These are phyloP conservation scores for Paramecium primaurelia DNA, from an alignment of 73 alveolate species.

Conservation along the genomic window DNA sequence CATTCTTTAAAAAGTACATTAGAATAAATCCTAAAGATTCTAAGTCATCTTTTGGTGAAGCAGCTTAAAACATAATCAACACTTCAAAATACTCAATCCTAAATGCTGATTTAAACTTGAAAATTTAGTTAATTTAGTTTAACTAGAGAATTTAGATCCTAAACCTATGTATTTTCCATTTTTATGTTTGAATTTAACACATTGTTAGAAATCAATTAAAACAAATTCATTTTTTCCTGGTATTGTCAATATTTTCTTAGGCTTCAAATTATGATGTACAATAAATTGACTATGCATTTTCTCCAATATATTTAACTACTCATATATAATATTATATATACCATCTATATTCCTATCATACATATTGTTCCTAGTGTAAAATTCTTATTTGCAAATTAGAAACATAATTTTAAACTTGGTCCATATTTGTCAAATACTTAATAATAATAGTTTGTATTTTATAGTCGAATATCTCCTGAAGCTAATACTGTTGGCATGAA, in stretches of 20 bases:
- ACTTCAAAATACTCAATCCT: constrained; percentile 42
- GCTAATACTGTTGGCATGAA: neutral
- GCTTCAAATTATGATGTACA: constrained; percentile 52
- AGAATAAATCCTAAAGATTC: constrained; percentile 54
- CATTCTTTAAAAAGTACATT: constrained; percentile 48
- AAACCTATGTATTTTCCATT: constrained; percentile 44
- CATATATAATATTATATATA: neutral
- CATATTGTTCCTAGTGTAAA: neutral
- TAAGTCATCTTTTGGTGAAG: constrained; percentile 55
- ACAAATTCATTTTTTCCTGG: neutral
- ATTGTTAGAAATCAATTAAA: constrained; percentile 36
- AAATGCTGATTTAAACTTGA: constrained; percentile 47
- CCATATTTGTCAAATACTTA: constrained; percentile 25
- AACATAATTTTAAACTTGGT: constrained; percentile 14
- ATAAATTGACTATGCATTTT: constrained; percentile 44
- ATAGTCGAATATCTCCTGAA: neutral
- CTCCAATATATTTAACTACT: constrained; percentile 35
- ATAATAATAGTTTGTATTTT: neutral
- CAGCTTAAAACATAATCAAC: neutral
- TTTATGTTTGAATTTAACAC: constrained; percentile 47
- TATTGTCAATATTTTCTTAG: constrained; percentile 42
- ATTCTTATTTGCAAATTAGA: neutral
- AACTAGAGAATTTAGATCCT: neutral
- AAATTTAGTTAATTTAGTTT: constrained; percentile 2
- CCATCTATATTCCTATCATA: neutral